phyloP scores from a whole-genome alignment of 176 grass and related monocot species.

The Areca catechu region DNA sequence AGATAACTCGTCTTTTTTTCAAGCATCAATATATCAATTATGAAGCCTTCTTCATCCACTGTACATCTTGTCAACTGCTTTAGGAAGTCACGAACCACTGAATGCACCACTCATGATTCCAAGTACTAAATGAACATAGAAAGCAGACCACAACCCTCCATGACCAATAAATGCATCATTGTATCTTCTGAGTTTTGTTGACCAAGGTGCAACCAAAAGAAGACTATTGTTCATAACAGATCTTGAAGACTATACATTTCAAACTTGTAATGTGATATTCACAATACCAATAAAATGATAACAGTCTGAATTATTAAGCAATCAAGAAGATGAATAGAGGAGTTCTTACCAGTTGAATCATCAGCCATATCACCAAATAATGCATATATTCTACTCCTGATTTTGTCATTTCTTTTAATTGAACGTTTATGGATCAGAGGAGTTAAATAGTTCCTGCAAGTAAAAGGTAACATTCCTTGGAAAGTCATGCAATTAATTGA shows the following conservation, averaged over 20 bases:
- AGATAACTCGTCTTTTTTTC: too few species aligned
- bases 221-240: not conserved
- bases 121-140: too few species aligned
- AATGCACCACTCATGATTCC: too few species aligned
- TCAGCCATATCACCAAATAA: conserved; percentile 44
- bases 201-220: not conserved
- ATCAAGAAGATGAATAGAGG: not conserved
- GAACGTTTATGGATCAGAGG: conserved; percentile 6
- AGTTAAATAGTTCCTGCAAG: conserved; percentile 15
- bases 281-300: not conserved
- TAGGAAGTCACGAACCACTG: too few species aligned
- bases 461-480: conserved; percentile 7
- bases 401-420: conserved; percentile 22
- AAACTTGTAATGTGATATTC: too few species aligned
- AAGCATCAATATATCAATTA: too few species aligned
- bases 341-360: conserved; percentile 44
- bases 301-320: not conserved
- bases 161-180: too few species aligned
- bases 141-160: too few species aligned
- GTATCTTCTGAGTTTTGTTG: too few species aligned
- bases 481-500: not conserved
- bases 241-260: too few species aligned
- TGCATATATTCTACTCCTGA: conserved; percentile 31
- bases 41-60: too few species aligned
- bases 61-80: too few species aligned